These are phyloP conservation scores for Suillus sp. DNA, from an alignment of 768 basidiomycete species.

Conservation along the genomic window DNA sequence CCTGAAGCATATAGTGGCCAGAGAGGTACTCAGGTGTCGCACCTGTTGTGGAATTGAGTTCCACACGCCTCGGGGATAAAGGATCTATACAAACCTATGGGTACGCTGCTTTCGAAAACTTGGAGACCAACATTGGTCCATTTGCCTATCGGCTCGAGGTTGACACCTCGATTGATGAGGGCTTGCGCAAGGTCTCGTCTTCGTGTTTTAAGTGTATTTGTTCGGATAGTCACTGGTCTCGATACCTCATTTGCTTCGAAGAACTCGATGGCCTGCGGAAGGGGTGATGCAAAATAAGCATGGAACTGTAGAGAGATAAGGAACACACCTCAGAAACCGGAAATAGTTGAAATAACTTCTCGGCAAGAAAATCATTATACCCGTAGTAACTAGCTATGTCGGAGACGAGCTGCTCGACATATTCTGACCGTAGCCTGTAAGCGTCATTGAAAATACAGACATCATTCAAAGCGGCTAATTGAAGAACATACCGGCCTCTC, in stretches of 20 bases:
- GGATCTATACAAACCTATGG: conserved; percentile 63
- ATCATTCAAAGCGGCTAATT: conserved; percentile 15
- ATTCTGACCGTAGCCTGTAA: conserved; percentile 83
- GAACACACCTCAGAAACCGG: conserved; percentile 80
- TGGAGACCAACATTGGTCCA: conserved; percentile 99
- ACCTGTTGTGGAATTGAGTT: conserved; percentile 41
- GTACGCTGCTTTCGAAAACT: conserved; percentile 94
- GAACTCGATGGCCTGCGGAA: conserved; percentile 88
- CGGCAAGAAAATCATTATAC: conserved; percentile 93
- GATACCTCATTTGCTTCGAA: conserved; percentile 97
- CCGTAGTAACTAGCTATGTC: conserved; percentile 97
- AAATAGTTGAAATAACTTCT: conserved; percentile 94
- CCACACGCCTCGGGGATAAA: conserved; percentile 4
- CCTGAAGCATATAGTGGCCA: conserved; percentile 99
- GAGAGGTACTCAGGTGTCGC: conserved; percentile 99
- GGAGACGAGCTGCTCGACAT: conserved; percentile 80
- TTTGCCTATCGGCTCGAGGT: conserved; percentile 97
- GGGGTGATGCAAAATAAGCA: conserved; percentile 6
- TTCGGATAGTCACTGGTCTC: conserved; percentile 96
- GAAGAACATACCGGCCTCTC: conserved; percentile 59
- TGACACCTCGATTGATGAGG: conserved; percentile 94
- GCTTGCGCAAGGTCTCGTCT: conserved; percentile 93
- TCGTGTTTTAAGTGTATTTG: conserved; percentile 93
- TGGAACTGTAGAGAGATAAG: conserved; percentile 13
- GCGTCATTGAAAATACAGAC: conserved; percentile 13